Base-by-base conservation (phyloP, 2,329 filamentous ascomycete genomes). In the Arthrobotrys conoides region DNA sequence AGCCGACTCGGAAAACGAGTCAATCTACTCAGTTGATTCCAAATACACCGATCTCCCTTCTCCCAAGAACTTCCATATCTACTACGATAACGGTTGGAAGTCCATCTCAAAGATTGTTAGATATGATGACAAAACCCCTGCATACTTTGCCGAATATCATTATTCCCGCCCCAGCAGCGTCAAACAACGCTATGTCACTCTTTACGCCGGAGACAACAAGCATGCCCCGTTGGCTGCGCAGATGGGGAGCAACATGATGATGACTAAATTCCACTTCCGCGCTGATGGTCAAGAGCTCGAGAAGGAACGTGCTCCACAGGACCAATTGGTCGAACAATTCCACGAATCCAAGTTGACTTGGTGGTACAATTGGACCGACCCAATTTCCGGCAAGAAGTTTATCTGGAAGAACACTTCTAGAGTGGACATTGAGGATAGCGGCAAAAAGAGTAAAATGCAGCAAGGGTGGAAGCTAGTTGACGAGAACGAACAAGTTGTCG, bases 251-350 rank as follows among this genome's bases (percentile, higher is more conserved):
- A 77, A 77, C 61, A 51, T 46, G n/a, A 57, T 63, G 61, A 77
- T 77, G 73, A 71, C 73, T 3, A 77, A 77, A 49, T 77, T 77
- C 46, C 73, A 61, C 27, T 71, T 71, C 46, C 49, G 71, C 27
- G 59, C 30, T n/a, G 44, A 68, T 18, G 73, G 73, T 12, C 51
- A 44, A 3, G 57, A 41, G n/a, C 36, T 61, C 33, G 57, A 61
- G 36, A 61, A 61, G 8, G 57, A 61, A 12, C 36, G 16, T 10
- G 8, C 33, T 4, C 18, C 20, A 44, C 16, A 44, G 9, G 73
- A 77, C 16, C 67, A 77, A 10, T 6, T 30, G 1, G 12, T 77
- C 20, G 44, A 71, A 18, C 63, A 53, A 33, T 49, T 67, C 30
- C 64, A 68, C 46, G 67, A 77, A 18, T 66, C 66, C 0, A 70